Evolutionary conservation across 2,329 filamentous ascomycete species (phyloP), one percentile per base, ranked within the genome.

Genomic region (Sodiomyces alkalinus): DNA sequence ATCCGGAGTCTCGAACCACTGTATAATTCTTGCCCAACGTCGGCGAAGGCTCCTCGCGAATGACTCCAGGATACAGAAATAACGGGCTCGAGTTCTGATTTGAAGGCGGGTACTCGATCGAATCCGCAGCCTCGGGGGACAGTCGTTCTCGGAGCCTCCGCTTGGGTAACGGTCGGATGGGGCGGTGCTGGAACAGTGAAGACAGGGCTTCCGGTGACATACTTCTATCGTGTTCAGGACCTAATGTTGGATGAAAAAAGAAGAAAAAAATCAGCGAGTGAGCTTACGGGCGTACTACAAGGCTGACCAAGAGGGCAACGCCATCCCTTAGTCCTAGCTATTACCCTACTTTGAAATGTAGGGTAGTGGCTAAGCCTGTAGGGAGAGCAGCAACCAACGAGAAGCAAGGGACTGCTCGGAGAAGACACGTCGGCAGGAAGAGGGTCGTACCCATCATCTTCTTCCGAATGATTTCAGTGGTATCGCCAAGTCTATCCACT

Each of bases 131-230:
- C 50, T 92, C 82, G 34, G 81, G 77, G 18, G 87, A 86, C 29
- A 98, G 64, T 32, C 82, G 75, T 49, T 90, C 85, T 43, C 86
- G 81, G 30, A 98, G 67, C 39, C 81, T 78, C 45, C 85, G 79
- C 56, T 81, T 90, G 23, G 90, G 90, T 35, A 98, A 61, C 32
- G 90, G 90, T 47, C 85, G 78, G 49, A 98, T 98, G 35, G 87
- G 80, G 53, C 90, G 77, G 49, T 92, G 81, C 40, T 83, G 83
- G 49, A 81, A 92, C 45, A 82, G 64, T 34, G 80, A 73, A 34
- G 83, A 90, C 38, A 74, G 66, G 33, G 79, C 78, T 61, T 93
- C 83, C 39, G 74, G 61, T 45, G 70, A 72, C 68, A 77, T 75
- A 33, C 50, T 66, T 45, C 52, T 51, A 43, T 52, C 52, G 51